These are phyloP conservation scores for Vicia villosa DNA, from an alignment of 306 rosid species.

Conservation along the genomic window DNA sequence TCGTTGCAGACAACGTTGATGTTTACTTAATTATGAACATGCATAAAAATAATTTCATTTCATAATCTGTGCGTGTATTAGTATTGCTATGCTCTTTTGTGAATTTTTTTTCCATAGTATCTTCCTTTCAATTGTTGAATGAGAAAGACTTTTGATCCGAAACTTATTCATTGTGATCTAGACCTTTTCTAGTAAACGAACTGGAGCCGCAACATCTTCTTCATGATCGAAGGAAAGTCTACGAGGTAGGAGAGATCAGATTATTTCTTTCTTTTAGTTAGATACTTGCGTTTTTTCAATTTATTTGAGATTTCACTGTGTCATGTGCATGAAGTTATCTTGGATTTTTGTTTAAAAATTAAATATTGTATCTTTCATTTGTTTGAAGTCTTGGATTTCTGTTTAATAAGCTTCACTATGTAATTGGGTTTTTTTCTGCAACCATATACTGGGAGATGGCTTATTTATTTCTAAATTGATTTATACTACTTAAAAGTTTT, in stretches of 20 bases:
- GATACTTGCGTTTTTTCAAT: constrained; percentile 11
- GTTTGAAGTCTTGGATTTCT: constrained; percentile 19
- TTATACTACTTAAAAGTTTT: neutral
- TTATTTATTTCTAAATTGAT: constrained; percentile 11
- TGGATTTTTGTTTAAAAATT: constrained; percentile 6
- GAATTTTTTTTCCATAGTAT: neutral
- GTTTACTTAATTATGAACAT: constrained; percentile 17
- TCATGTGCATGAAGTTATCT: neutral
- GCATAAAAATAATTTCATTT: constrained; percentile 2
- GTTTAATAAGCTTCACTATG: constrained; percentile 28
- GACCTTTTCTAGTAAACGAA: constrained; percentile 92
- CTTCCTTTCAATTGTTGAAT: constrained; percentile 32
- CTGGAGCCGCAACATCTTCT: constrained; percentile 94
- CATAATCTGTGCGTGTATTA: neutral
- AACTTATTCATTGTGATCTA: constrained; percentile 47
- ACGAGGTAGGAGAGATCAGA: constrained; percentile 63
- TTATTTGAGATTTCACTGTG: constrained; percentile 25
- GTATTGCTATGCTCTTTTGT: neutral
- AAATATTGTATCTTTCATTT: constrained; percentile 20
- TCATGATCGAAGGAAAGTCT: constrained; percentile 93
- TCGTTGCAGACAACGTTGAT: neutral
- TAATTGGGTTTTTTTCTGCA: constrained; percentile 13
- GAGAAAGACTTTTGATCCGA: constrained; percentile 35
- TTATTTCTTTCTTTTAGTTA: constrained; percentile 14
- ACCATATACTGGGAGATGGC: neutral